Percentiles rank a stretch among this genome's conserved stretches.
Conservation (phyloP, 768 basidiomycete genomes). For the Auricularia sp. region DNA sequence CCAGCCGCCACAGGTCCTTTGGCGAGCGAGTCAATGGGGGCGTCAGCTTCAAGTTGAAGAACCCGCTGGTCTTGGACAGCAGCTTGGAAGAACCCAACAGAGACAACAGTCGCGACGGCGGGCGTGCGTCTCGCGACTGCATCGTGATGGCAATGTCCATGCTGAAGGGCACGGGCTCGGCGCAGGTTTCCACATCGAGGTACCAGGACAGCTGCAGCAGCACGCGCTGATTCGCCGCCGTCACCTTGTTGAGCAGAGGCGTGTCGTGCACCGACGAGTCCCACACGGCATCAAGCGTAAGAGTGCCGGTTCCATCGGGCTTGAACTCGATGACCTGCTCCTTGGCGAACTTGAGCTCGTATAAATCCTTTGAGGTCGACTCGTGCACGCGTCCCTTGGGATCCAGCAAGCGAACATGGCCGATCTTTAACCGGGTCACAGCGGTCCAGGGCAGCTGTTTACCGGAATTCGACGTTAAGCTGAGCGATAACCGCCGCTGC, state of each 20-base stretch:
- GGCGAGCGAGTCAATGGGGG: slow-evolving; percentile 81
- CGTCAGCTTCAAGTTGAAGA: slow-evolving; percentile 72
- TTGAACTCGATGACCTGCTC: slow-evolving; percentile 67
- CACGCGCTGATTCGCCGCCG: slow-evolving; percentile 65
- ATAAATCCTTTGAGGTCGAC: slow-evolving; percentile 57
- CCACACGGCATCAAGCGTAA: slow-evolving; percentile 73
- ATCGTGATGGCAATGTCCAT: slow-evolving; percentile 83
- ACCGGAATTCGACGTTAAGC: slow-evolving; percentile 80
- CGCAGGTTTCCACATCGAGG: slow-evolving; percentile 74
- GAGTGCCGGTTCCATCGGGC: slow-evolving; percentile 69
- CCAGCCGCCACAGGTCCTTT: slow-evolving; percentile 86
- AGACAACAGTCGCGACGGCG: slow-evolving; percentile 66
- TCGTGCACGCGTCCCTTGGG: slow-evolving; percentile 74
- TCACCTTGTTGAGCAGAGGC: slow-evolving; percentile 74
- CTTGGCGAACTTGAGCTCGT: slow-evolving; percentile 64
- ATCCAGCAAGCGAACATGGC: slow-evolving; percentile 79
- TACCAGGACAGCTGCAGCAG: slow-evolving; percentile 69
- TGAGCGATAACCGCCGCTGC: slow-evolving; percentile 71
- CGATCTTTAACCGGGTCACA: slow-evolving; percentile 64
- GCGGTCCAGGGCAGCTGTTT: slow-evolving; percentile 81
- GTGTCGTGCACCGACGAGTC: slow-evolving; percentile 91
- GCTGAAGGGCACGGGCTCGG: slow-evolving; percentile 78
- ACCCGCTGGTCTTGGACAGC: slow-evolving; percentile 66
- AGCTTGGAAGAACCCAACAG: slow-evolving; percentile 74
- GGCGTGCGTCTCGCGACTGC: slow-evolving; percentile 72